phyloP scores from a whole-genome alignment of 768 basidiomycete genomes.

The Sistotremastrum suecicum region DNA sequence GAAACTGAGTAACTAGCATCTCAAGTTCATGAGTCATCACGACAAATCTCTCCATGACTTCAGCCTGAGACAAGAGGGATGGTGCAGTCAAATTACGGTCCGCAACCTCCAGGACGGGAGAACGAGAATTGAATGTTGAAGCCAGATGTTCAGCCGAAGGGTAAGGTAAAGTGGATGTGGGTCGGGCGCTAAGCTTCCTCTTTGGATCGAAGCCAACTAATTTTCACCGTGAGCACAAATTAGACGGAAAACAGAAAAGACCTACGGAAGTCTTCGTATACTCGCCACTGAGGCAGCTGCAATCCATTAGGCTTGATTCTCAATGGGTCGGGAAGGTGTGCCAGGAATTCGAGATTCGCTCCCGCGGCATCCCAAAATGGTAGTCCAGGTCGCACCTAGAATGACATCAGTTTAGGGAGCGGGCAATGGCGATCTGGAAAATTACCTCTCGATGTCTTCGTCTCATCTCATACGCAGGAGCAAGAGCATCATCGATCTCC shows the following conservation, averaged over 20 bases:
- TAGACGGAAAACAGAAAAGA: conserved; percentile 2
- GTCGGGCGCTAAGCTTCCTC: conserved; percentile 46
- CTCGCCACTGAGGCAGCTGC: conserved; percentile 64
- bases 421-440: neutral
- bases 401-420: conserved; percentile 1
- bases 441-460: conserved; percentile 74
- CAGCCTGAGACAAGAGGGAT: conserved; percentile 48
- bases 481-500: conserved; percentile 87
- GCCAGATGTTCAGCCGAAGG: conserved; percentile 30
- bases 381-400: conserved; percentile 49
- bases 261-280: conserved; percentile 92
- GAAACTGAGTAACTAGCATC: conserved; percentile 62
- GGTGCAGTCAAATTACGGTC: conserved; percentile 18
- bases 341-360: conserved; percentile 51
- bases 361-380: conserved; percentile 85
- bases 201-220: conserved; percentile 38
- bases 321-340: conserved; percentile 74
- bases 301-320: conserved; percentile 76
- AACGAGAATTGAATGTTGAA: conserved; percentile 37
- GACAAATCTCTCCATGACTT: conserved; percentile 80
- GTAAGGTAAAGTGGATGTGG: conserved; percentile 59
- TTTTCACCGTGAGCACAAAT: conserved; percentile 6
- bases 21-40: conserved; percentile 64
- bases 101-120: conserved; percentile 45
- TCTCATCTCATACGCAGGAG: conserved; percentile 66